Evolutionary conservation across 148 eudicot genomes (phyloP), one percentile per base, ranked within the genome.

Genomic region (Vaccinium myrtillus): DNA sequence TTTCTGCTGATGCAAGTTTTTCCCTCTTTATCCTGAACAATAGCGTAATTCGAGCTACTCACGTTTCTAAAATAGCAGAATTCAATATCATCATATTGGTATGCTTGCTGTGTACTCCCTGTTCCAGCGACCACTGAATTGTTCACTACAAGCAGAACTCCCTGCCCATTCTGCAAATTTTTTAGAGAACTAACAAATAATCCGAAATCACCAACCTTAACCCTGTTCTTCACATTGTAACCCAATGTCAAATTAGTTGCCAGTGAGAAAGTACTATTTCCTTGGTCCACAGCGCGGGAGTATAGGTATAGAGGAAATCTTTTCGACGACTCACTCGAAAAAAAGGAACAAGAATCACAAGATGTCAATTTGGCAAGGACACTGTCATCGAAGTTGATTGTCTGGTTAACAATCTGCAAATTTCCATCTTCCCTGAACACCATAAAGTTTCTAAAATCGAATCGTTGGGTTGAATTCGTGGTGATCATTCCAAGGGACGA

Each of bases 11-110:
- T 86, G 82, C 97, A 95, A 55, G 83, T 83, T 77, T 80, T 63
- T 84, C 87, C 83, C 81, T 75, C 93, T 61, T 91, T 67, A 83
- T 95, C 98, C 21, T 90, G 84, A 61, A 92, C 61, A 87, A 95
- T 88, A 18, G 95, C 93, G 88, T 92, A 92, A 79, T 95, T 94
- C 4, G 90, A 94, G 88, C 94, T 91, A 78, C 93, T 89, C n/a
- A 95, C 87, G 76, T 92, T 88, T 90, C 98, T 89, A 76, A 84
- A 85, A 84, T 94, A 95, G 84, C 98, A 94, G 21, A 48, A 85
- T 1, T 88, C 75, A 85, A 83, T 84, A 11, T 86, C 88, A 5
- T 75, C 70, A 43, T 87, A 94, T 1, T 83, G 46, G 74, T 94
- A 95, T 23, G 83, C 83, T 77, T 95, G 94, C 54, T 88, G 90